phyloP scores from a whole-genome alignment of 2,329 filamentous ascomycete species.

The Ophiosphaerella korrae region DNA sequence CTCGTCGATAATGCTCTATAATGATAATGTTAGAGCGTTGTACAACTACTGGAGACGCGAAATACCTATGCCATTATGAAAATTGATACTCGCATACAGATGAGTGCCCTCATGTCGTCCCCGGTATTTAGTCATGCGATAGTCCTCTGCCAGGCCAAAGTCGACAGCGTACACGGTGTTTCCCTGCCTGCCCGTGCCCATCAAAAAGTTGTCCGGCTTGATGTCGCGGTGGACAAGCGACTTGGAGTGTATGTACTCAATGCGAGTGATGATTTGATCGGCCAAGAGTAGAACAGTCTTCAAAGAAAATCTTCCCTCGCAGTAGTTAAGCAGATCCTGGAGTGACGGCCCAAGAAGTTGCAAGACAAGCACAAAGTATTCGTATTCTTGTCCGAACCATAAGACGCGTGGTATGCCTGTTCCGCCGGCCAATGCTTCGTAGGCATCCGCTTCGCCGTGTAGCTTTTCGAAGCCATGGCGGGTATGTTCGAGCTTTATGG shows the following conservation, averaged over 20 bases:
- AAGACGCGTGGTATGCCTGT: conserved; percentile 98
- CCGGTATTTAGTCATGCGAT: conserved; percentile 93
- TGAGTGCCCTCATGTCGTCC: conserved; percentile 69
- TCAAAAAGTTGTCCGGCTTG: conserved; percentile 99
- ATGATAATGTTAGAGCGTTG: too few relatives aligned
- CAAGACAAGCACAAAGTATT: conserved; percentile 99
- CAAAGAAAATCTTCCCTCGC: conserved; percentile 98
- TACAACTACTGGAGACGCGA: too few relatives aligned
- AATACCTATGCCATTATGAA: conserved; percentile 89
- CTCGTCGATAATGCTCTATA: conserved; percentile 92
- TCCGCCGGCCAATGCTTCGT: conserved; percentile 86
- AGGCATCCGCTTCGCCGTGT: conserved; percentile 97
- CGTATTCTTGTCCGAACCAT: conserved; percentile 99
- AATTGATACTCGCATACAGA: conserved; percentile 98
- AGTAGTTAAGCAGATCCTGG: conserved; percentile 99
- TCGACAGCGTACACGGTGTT: conserved; percentile 99
- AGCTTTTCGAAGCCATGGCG: conserved; percentile 98
- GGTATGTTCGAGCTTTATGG: conserved; percentile 99
- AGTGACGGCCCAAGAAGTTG: conserved; percentile 93
- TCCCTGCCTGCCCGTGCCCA: conserved; percentile 98
- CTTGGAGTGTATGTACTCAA: conserved; percentile 99
- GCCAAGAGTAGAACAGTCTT: conserved; percentile 97
- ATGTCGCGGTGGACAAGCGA: conserved; percentile 99
- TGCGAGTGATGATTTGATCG: conserved; percentile 97
- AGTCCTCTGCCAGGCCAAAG: conserved; percentile 99